A percentile compares a stretch with the other conserved stretches of the same genome.
These are phyloP conservation scores for Chlamydomonas sphaeroides DNA, from an alignment of 139 green algal species.

Conservation along the genomic window DNA sequence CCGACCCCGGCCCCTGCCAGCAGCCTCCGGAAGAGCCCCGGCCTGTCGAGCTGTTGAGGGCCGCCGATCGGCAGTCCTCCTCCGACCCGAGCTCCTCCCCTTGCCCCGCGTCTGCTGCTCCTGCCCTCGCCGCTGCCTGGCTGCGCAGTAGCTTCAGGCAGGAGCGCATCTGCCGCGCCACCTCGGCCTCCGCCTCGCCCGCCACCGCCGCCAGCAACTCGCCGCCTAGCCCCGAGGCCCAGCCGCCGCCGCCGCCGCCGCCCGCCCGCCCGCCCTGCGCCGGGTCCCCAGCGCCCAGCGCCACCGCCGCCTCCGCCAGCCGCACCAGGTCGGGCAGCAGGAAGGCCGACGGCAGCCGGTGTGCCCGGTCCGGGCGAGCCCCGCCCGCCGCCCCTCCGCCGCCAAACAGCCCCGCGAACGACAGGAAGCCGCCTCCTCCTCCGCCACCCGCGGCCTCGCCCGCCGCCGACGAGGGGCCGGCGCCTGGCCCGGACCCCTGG, in stretches of 20 bases:
- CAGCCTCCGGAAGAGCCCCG: no score
- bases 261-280: background rate
- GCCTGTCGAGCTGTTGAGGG: no score
- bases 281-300: background rate
- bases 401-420: constrained; percentile 10
- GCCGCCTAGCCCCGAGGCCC: background rate
- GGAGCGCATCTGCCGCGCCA: background rate
- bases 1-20: no score
- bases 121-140: background rate
- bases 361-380: background rate
- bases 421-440: background rate
- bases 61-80: no score
- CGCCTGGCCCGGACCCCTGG: no score
- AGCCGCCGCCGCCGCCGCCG: background rate
- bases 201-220: background rate
- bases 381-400: background rate
- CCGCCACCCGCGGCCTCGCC: background rate
- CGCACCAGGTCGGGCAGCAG: constrained; percentile 2
- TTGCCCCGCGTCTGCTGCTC: background rate
- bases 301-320: constrained; percentile 27
- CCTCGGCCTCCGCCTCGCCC: background rate
- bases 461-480: background rate
- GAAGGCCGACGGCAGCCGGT: background rate
- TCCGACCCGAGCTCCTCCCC: no score
- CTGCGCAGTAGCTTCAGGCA: background rate